These are phyloP conservation scores for Aspergillus pseudonomiae DNA, from an alignment of 2,329 filamentous ascomycete genomes.

Conservation along the genomic window DNA sequence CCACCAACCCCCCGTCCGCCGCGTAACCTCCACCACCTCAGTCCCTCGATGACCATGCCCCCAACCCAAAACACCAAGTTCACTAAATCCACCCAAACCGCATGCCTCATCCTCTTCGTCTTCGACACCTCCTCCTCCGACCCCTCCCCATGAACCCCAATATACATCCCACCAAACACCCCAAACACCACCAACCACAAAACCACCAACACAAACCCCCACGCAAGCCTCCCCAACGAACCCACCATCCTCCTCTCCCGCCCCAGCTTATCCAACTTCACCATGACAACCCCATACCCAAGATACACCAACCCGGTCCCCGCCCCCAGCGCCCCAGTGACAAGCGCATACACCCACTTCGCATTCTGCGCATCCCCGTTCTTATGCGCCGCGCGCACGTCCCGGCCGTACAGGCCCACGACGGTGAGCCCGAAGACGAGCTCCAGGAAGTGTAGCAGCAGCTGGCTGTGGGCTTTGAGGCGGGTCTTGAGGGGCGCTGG, in stretches of 20 bases:
- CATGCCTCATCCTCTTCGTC: constrained; percentile 78
- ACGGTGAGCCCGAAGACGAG: constrained; percentile 77
- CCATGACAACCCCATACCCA: constrained; percentile 59
- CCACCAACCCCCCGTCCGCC: constrained; percentile 11
- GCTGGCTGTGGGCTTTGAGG: constrained; percentile 27
- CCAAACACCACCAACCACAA: constrained; percentile 84
- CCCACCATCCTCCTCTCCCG: constrained; percentile 30
- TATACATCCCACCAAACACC: constrained; percentile 80
- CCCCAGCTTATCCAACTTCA: constrained; percentile 29
- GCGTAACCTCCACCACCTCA: constrained; percentile 38
- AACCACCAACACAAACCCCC: constrained; percentile 73
- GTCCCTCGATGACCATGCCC: constrained; percentile 50
- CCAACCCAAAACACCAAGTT: constrained; percentile 77
- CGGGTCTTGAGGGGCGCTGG: constrained; percentile 16
- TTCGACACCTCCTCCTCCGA: constrained; percentile 20
- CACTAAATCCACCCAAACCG: constrained; percentile 79
- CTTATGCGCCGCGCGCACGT: constrained; percentile 55
- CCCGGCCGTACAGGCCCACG: constrained; percentile 75
- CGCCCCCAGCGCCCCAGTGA: constrained; percentile 68
- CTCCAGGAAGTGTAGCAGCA: constrained; percentile 70
- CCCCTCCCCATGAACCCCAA: constrained; percentile 46
- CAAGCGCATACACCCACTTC: constrained; percentile 79
- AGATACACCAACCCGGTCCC: constrained; percentile 68
- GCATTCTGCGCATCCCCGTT: constrained; percentile 59
- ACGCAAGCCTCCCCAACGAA: constrained; percentile 57